Conservation (phyloP, 2,329 filamentous ascomycete species). For the Parastagonospora nodorum region DNA sequence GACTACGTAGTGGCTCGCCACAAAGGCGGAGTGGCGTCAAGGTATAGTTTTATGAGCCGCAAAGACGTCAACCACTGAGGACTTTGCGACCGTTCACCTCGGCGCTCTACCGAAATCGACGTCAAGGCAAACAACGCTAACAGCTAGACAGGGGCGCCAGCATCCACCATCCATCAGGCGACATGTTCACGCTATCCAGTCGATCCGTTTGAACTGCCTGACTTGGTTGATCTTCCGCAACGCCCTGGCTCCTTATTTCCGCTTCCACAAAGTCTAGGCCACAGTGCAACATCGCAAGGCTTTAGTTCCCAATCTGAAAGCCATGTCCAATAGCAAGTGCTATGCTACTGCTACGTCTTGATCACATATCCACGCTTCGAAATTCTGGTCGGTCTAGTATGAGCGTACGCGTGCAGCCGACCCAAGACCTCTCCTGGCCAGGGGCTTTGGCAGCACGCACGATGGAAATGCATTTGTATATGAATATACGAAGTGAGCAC, state of each 20-base stretch:
- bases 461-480: conserved; percentile 12
- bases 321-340: conserved; percentile 19
- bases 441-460: conserved; percentile 5
- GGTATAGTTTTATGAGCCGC: conserved; percentile 7
- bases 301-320: conserved; percentile 18
- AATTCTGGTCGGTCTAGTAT: background rate
- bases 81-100: background rate
- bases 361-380: conserved; percentile 17
- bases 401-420: conserved; percentile 11
- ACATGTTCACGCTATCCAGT: conserved; percentile 22
- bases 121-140: conserved; percentile 11
- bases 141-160: conserved; percentile 13
- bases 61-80: conserved; percentile 16
- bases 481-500: conserved; percentile 5
- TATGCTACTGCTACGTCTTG: background rate
- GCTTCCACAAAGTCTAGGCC: conserved; percentile 7
- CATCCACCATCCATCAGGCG: conserved; percentile 27
- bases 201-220: conserved; percentile 27
- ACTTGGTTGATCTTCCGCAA: conserved; percentile 31
- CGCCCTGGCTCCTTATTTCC: conserved; percentile 10
- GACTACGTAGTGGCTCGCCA: background rate
- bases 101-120: conserved; percentile 8
- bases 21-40: conserved; percentile 2
- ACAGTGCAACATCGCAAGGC: conserved; percentile 27
- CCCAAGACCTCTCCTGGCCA: conserved; percentile 3